phyloP scores from a whole-genome alignment of 768 basidiomycete genomes.

The Suillus brevipes region DNA sequence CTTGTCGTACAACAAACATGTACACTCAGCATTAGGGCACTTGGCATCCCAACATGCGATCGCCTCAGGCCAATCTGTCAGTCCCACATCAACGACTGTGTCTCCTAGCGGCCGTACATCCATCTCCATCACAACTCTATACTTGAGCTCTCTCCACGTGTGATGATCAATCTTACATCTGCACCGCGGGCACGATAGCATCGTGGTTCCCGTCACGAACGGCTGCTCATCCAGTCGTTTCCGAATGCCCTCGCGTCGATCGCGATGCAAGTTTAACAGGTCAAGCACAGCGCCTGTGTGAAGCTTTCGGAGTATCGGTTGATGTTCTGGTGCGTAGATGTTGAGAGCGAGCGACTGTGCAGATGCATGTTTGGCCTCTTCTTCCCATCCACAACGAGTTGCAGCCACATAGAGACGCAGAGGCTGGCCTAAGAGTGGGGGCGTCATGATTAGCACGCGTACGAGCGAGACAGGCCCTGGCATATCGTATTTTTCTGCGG shows the following conservation, averaged over 20 bases:
- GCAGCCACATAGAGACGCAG: constrained; percentile 56
- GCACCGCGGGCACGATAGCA: constrained; percentile 48
- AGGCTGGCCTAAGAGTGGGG: constrained; percentile 48
- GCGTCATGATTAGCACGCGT: constrained; percentile 56
- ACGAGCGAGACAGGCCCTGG: constrained; percentile 61
- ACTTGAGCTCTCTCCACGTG: constrained; percentile 66
- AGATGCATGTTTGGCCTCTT: constrained; percentile 56
- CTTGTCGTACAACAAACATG: constrained; percentile 56
- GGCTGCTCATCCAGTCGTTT: constrained; percentile 54
- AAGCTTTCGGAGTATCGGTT: constrained; percentile 46
- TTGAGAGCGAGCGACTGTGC: constrained; percentile 54
- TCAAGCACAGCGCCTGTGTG: constrained; percentile 52
- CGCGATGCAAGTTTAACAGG: constrained; percentile 55
- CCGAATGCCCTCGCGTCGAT: constrained; percentile 49
- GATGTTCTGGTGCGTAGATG: constrained; percentile 47
- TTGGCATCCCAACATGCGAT: constrained; percentile 59
- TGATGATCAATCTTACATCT: constrained; percentile 50
- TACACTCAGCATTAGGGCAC: constrained; percentile 47
- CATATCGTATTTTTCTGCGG: constrained; percentile 73
- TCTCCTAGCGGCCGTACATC: constrained; percentile 61
- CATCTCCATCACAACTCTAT: constrained; percentile 55
- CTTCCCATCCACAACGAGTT: constrained; percentile 58
- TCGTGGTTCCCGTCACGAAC: constrained; percentile 51
- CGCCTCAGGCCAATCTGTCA: constrained; percentile 59
- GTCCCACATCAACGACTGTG: constrained; percentile 48